Percentiles rank a stretch among this genome's conserved stretches.
Conservation (phyloP, 2,329 filamentous ascomycete species). For the Aspergillus piperis region DNA sequence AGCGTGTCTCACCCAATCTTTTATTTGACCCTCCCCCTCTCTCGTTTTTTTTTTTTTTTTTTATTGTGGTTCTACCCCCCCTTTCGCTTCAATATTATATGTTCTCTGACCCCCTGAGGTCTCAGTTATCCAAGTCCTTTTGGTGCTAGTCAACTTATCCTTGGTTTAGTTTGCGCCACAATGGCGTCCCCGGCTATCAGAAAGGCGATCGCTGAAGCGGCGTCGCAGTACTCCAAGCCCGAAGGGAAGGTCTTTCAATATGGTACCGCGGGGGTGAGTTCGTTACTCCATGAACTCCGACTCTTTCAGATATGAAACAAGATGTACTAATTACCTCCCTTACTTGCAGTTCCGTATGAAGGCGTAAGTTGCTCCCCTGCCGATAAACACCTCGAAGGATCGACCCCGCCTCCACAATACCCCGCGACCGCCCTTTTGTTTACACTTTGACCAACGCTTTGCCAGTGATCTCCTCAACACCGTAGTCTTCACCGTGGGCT, state of each 20-base stretch:
- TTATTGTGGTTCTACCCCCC: constrained; percentile 7
- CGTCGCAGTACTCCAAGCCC: constrained; percentile 52
- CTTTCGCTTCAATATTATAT: constrained; percentile 10
- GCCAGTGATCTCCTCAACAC: constrained; percentile 77
- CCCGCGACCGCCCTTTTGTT: constrained; percentile 36
- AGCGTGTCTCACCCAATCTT: constrained; percentile 2
- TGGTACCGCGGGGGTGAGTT: constrained; percentile 62
- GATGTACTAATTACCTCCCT: constrained; percentile 11
- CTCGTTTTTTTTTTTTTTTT: constrained; percentile 1
- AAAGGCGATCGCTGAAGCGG: constrained; percentile 50
- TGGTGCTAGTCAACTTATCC: not conserved
- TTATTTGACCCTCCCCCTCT: constrained; percentile 10
- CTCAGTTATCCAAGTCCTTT: not conserved
- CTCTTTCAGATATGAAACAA: constrained; percentile 10
- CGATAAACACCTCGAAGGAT: constrained; percentile 21
- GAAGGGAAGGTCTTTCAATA: constrained; percentile 57
- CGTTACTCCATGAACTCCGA: not conserved
- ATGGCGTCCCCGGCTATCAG: constrained; percentile 47
- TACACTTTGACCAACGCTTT: constrained; percentile 34
- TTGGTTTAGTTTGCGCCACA: constrained; percentile 29
- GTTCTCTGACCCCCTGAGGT: not conserved
- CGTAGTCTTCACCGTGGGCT: constrained; percentile 87
- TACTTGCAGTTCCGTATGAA: constrained; percentile 65
- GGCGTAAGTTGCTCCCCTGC: constrained; percentile 53
- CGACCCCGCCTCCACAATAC: constrained; percentile 33